Percentiles rank a stretch among this genome's conserved stretches.
These are phyloP conservation scores for Hypseocharis bilobata DNA, from an alignment of 441 rosid genomes.

Conservation along the genomic window DNA sequence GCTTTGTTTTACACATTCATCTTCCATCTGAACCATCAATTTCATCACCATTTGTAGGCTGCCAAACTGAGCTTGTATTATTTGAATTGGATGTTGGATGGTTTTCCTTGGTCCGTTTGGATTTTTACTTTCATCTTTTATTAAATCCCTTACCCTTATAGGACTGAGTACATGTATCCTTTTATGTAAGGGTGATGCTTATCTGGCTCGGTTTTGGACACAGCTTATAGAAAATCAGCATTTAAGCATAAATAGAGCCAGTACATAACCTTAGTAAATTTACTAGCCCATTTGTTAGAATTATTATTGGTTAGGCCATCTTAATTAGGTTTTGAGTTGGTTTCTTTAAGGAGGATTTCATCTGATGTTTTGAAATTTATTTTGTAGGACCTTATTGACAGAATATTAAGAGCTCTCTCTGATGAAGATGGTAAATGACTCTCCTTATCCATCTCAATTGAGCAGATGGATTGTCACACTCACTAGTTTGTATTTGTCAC, in stretches of 20 bases:
- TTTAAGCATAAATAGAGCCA: neutral
- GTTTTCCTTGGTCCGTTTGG: neutral
- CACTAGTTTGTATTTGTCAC: neutral
- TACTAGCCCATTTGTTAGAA: neutral
- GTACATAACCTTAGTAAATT: neutral
- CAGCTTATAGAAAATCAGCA: neutral
- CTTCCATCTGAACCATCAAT: constrained; percentile 6
- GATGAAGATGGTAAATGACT: constrained; percentile 59
- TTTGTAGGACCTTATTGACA: constrained; percentile 77
- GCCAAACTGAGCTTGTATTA: neutral
- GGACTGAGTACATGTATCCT: no score
- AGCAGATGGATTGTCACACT: neutral
- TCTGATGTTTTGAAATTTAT: constrained; percentile 17
- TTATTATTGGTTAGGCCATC: neutral
- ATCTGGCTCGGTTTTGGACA: no score
- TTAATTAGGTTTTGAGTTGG: neutral
- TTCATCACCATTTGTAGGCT: neutral
- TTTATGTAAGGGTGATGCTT: no score
- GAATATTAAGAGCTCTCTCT: constrained; percentile 58
- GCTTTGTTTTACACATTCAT: neutral
- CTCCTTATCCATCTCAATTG: constrained; percentile 6
- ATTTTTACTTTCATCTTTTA: neutral
- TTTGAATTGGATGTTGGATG: neutral
- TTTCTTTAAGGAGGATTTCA: constrained; percentile 1
- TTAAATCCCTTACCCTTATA: no score